Evolutionary conservation across 306 rosid genomes (phyloP).

Genomic region (Canavalia ensiformis): DNA sequence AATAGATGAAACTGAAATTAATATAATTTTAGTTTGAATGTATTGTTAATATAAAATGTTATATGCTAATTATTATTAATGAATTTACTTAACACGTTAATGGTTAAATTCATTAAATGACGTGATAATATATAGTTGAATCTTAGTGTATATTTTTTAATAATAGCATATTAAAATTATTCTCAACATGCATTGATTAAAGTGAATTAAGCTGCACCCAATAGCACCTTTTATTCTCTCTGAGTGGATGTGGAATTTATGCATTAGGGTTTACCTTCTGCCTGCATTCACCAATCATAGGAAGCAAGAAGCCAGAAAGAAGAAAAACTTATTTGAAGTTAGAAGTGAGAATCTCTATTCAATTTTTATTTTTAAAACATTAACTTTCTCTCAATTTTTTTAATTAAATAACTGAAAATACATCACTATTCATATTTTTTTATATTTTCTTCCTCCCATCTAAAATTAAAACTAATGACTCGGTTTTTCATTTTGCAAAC

Average conservation of each 20-base stretch:
- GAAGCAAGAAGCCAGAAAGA: not conserved
- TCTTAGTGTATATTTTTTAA: no score
- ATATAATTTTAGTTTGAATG: no score
- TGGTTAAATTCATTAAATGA: not conserved
- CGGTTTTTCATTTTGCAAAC: no score
- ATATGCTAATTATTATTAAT: not conserved
- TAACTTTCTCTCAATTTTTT: no score
- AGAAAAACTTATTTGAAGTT: not conserved
- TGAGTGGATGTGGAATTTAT: not conserved
- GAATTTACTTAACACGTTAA: not conserved
- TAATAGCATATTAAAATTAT: no score
- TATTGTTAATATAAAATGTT: no score
- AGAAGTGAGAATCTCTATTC: not conserved
- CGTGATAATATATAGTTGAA: not conserved
- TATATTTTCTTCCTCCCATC: no score
- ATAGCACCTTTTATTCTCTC: not conserved
- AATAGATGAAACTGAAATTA: no score
- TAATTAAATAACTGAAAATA: no score
- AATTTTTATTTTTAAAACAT: no score
- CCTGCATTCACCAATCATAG: not conserved
- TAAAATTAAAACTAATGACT: no score
- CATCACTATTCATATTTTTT: no score
- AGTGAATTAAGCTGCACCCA: not conserved
- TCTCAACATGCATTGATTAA: not conserved
- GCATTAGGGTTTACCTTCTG: slow-evolving; percentile 1